Percentiles rank a stretch among this genome's conserved stretches.
Conservation (phyloP, 257 asterid genomes). For the Anisodus acutangulus region DNA sequence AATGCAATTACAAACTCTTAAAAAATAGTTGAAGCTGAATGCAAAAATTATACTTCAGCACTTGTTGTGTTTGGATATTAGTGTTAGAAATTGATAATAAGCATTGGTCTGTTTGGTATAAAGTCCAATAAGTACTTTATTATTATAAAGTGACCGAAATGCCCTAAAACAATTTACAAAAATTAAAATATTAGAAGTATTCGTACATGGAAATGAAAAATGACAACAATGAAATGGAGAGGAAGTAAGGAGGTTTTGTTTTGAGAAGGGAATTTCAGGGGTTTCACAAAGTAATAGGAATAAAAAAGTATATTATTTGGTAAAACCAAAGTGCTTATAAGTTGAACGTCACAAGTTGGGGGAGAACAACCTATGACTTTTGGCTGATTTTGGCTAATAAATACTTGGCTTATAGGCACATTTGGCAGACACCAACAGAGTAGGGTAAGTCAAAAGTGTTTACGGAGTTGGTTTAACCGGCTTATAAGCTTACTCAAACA, state of each 20-base stretch:
- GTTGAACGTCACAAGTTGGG: not conserved
- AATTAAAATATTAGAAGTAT: not conserved
- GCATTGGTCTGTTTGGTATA: not conserved
- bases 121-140: conserved; percentile 6
- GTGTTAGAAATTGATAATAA: not conserved
- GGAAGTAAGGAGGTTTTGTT: conserved; percentile 8
- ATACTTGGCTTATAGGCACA: conserved; percentile 5
- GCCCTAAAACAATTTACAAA: not conserved
- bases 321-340: conserved; percentile 10
- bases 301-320: not conserved
- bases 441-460: not conserved
- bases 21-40: not conserved
- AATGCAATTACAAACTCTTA: not conserved
- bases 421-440: not conserved
- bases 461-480: not conserved
- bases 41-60: not conserved
- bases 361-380: not conserved
- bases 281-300: not conserved
- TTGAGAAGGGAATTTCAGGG: not conserved
- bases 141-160: not conserved
- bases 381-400: not conserved
- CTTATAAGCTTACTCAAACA: conserved; percentile 13
- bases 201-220: not conserved
- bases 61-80: not conserved
- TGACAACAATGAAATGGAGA: not conserved